Conservation (phyloP, 148 eudicot genomes). For the Linanthus parryae region DNA sequence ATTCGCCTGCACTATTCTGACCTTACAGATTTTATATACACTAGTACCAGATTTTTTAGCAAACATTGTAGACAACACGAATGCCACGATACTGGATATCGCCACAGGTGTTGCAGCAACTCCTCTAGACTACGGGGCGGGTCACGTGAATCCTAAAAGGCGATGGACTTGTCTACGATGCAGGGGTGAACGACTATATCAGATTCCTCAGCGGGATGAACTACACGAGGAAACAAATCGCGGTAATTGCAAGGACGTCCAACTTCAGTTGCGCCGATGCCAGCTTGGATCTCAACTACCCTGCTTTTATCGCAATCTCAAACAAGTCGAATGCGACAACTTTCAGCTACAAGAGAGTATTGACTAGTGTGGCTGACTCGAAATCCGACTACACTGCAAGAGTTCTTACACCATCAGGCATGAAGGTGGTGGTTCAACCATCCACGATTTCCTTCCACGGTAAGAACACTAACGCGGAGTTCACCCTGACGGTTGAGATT, state of each 20-base stretch:
- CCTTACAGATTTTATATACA: too few species aligned
- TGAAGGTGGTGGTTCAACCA: neutral
- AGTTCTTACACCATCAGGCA: neutral
- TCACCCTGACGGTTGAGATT: neutral
- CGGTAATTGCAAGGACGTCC: neutral
- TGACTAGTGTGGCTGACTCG: neutral
- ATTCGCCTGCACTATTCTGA: too few species aligned
- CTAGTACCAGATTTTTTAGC: too few species aligned
- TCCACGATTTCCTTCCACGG: neutral
- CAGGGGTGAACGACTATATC: conserved; percentile 13
- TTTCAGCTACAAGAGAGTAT: neutral
- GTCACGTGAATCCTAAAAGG: conserved; percentile 21
- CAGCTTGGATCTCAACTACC: neutral
- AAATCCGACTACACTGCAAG: neutral
- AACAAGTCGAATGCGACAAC: neutral
- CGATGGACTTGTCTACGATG: conserved; percentile 24
- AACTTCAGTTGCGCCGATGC: too few species aligned
- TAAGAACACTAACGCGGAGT: neutral
- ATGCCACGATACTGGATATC: conserved; percentile 2
- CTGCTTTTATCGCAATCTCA: neutral
- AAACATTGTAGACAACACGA: conserved; percentile 21
- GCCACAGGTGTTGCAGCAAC: conserved; percentile 8
- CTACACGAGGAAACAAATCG: conserved; percentile 7
- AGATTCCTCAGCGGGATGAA: conserved; percentile 16
- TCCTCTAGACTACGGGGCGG: conserved; percentile 18